These are phyloP conservation scores for Paraconiothyrium sp. DNA, from an alignment of 2,329 filamentous ascomycete genomes.

Conservation along the genomic window DNA sequence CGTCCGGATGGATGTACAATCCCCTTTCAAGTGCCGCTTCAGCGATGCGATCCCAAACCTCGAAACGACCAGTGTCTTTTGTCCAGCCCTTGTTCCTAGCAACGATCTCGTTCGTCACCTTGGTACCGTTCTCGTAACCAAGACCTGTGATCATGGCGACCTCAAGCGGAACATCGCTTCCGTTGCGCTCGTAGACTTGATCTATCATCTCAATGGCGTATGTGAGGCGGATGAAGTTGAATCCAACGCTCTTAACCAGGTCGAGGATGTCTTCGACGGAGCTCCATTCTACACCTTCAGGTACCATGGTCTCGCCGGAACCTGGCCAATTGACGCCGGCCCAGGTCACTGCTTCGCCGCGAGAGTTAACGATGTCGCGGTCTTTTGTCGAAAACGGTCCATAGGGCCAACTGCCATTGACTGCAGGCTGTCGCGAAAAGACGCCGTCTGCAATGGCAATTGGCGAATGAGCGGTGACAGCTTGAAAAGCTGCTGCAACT, in stretches of 20 bases:
- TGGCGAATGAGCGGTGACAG: neutral
- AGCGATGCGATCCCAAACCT: constrained; percentile 47
- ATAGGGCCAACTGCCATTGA: constrained; percentile 23
- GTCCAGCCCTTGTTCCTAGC: constrained; percentile 50
- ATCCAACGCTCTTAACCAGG: constrained; percentile 63
- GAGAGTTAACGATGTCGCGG: constrained; percentile 52
- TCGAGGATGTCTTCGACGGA: constrained; percentile 61
- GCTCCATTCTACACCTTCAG: constrained; percentile 68
- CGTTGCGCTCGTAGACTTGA: constrained; percentile 53
- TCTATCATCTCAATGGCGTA: constrained; percentile 56
- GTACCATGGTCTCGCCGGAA: constrained; percentile 66
- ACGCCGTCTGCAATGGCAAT: constrained; percentile 1
- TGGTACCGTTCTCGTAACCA: constrained; percentile 52
- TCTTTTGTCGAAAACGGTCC: constrained; percentile 48
- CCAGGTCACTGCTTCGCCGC: constrained; percentile 61
- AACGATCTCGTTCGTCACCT: constrained; percentile 50
- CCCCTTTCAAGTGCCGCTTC: constrained; percentile 39
- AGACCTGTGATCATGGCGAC: constrained; percentile 52
- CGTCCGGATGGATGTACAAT: constrained; percentile 44
- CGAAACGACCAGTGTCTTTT: constrained; percentile 50
- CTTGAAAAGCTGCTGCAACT: neutral
- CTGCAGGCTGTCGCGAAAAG: neutral
- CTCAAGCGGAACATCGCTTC: constrained; percentile 50
- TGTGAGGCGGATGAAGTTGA: constrained; percentile 68
- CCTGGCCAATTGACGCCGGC: constrained; percentile 62